Conservation (phyloP, 2,329 filamentous ascomycete genomes). For the Geoglossum cookeanum region DNA sequence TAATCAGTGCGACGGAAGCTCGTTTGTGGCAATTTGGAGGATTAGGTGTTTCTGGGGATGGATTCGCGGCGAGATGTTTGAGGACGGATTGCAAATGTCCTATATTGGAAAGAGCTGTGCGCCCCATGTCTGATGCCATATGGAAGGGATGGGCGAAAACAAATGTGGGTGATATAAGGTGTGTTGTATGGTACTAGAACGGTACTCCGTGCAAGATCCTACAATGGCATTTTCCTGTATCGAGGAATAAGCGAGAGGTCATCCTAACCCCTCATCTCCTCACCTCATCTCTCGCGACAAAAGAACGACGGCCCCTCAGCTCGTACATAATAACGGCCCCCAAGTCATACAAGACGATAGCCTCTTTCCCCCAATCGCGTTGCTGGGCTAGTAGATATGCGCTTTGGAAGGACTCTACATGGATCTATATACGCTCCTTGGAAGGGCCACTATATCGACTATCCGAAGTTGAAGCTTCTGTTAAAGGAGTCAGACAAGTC, state of each 20-base stretch:
- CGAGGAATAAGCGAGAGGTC: too few species aligned
- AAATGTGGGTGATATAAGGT: too few species aligned
- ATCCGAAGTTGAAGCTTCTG: slow-evolving; percentile 76
- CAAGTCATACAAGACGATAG: too few species aligned
- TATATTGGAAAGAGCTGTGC: background rate
- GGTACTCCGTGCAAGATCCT: too few species aligned
- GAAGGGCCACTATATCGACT: slow-evolving; percentile 91
- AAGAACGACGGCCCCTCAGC: too few species aligned
- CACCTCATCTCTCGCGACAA: too few species aligned
- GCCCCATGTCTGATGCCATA: background rate
- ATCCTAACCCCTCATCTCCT: too few species aligned
- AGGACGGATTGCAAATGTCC: slow-evolving; percentile 3
- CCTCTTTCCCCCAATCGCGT: background rate
- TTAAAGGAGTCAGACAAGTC: slow-evolving; percentile 52
- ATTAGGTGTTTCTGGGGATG: slow-evolving; percentile 29
- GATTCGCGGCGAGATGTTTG: slow-evolving; percentile 14
- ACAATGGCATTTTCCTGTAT: too few species aligned
- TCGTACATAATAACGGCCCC: too few species aligned
- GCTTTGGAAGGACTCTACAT: slow-evolving; percentile 78
- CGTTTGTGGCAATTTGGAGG: slow-evolving; percentile 34
- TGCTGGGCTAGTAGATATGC: slow-evolving; percentile 37
- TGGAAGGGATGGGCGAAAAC: background rate
- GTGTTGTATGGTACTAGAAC: too few species aligned
- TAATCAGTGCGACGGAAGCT: slow-evolving; percentile 45
- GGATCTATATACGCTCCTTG: slow-evolving; percentile 68